Evolutionary conservation across 78 protist species (phyloP), one percentile per base, ranked within the genome.

Genomic region (Bigelowiella natans): DNA sequence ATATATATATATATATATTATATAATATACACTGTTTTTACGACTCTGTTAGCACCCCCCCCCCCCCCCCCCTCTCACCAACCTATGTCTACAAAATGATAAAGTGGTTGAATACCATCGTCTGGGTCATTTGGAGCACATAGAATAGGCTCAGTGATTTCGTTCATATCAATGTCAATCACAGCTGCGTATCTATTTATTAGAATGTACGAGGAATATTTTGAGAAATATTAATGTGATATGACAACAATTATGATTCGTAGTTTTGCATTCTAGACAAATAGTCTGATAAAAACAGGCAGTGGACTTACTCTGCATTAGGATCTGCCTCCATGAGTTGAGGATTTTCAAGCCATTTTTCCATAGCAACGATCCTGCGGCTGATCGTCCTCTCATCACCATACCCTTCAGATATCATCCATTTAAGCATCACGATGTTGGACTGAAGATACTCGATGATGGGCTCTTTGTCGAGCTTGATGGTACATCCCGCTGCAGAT

Each of bases 101-200:
- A 51, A 51, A 26, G 18, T 51, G 39, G 7, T 26, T 51, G 18
- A 26, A 51, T 51, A 51, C 7, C 94, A 64, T 92, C 94, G 89
- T 92, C 94, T 36, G 94, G 94, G 92, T 92, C 94, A 88, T 92
- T 92, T 36, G 94, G 94, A 39, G 93, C 92, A 92, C 94, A 92
- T n/a, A 92, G 94, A 36, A 92, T 73, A 36, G 94, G 94, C 91
- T 91, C 93, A 34, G 34, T 91, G n/a, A 88, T 0, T 84, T 92
- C 90, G 85, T 84, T 36, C 63, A 92, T 30, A 92, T 89, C 31
- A 90, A 92, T 92, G 39, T 92, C 90, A 90, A 92, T 82, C 40
- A 18, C 31, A 31, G 82, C 88, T 38, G 37, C 38, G 82, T 92
- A 92, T 85, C 29, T 39, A n/a, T 91, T 91, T n/a, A 38, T 2